Base-by-base conservation (phyloP, 345 rosid species). In the Gossypium rotundifolium region DNA sequence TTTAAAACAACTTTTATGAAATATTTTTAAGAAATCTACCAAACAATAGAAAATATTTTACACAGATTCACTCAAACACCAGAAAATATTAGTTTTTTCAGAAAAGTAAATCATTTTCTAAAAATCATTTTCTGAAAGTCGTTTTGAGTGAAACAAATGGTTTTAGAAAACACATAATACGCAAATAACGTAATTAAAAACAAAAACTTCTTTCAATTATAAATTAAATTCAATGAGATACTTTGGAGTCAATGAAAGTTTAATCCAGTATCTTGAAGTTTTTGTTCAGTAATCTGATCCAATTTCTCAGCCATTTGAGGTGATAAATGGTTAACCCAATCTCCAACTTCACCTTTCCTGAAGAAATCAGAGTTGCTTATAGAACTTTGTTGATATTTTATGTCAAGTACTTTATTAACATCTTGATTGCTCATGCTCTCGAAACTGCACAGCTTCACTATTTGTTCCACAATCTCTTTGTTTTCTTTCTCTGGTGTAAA, bases 321-420 rank as follows among this genome's bases (percentile, higher is more conserved):
- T 1, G 80, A 63, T 1, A 83, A 70, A 38, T 64, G 12, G 18
- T 78, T 83, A 61, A 59, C 64, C 81, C 81, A 83, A 51, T 81
- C 87, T 18, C 87, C 87, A n/a, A 80, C 81, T 0, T 23, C 23
- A 11, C 83, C 88, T n/a, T 27, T 58, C 76, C 88, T 76, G 54
- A 85, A 82, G 70, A 73, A 81, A 0, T 73, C 46, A 5, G 77
- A 73, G 9, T 74, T 69, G 0, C 79, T 45, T 16, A 75, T 2
- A 12, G 18, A 33, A 45, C 29, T 2, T 2, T 29, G n/a, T 38
- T 4, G 4, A 29, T 29, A 3, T 29, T 0, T 3, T 29, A 3
- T 29, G 33, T 3, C 33, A 29, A 29, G 4, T 46, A n/a, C n/a
- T n/a, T 59, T 72, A 1, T 81, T 85, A 11, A 81, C 81, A 55